Evolutionary conservation across 768 basidiomycete genomes (phyloP).

Genomic region (Sporobolomyces pararoseus): DNA sequence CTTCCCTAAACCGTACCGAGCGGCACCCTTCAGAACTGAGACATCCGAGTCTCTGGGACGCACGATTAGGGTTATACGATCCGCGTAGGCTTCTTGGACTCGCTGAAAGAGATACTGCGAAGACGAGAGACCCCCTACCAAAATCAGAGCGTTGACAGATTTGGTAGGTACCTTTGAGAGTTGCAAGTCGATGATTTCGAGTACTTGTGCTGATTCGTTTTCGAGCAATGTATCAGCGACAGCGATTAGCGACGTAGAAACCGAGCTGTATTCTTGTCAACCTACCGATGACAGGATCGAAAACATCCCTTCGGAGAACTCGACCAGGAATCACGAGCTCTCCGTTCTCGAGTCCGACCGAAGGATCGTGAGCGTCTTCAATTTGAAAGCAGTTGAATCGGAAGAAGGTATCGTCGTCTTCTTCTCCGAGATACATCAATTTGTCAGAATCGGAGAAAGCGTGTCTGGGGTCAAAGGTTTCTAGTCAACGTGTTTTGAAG

Average conservation of each 20-base stretch:
- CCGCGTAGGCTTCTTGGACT: conserved; percentile 60
- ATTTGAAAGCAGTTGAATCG: conserved; percentile 87
- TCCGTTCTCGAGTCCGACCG: conserved; percentile 73
- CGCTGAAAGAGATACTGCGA: conserved; percentile 76
- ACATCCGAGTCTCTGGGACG: conserved; percentile 81
- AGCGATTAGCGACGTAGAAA: no score
- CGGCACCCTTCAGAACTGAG: conserved; percentile 62
- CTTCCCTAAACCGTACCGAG: conserved; percentile 46
- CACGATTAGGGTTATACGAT: conserved; percentile 67
- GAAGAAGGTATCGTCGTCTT: conserved; percentile 74
- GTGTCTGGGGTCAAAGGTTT: neutral
- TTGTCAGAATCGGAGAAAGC: conserved; percentile 81
- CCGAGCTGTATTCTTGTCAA: no score
- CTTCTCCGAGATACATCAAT: conserved; percentile 65
- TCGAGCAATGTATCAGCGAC: no score
- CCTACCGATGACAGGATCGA: conserved; percentile 78
- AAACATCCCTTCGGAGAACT: conserved; percentile 73
- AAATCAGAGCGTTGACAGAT: conserved; percentile 73
- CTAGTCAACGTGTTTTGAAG: neutral
- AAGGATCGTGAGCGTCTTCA: conserved; percentile 62
- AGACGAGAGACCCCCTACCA: conserved; percentile 83
- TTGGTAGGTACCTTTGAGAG: conserved; percentile 50
- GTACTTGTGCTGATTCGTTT: conserved; percentile 55
- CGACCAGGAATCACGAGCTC: conserved; percentile 78
- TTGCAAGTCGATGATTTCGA: conserved; percentile 74